Conservation (phyloP, 1,139 yeast genomes). For the Zygosaccharomyces pseudobailii region DNA sequence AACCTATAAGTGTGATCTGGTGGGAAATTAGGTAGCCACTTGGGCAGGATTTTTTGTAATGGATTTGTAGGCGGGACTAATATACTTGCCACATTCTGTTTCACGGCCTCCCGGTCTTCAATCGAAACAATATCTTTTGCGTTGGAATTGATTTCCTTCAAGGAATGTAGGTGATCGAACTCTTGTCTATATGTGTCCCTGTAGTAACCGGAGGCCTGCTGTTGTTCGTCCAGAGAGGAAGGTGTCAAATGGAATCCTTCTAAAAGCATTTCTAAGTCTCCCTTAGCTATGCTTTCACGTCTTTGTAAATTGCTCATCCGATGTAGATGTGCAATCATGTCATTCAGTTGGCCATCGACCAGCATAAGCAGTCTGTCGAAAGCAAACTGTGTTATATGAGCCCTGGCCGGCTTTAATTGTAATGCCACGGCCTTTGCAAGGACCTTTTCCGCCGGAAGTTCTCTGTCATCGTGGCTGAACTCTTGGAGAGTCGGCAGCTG, state of each 20-base stretch:
- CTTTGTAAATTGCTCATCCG: constrained; percentile 64
- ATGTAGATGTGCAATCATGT: constrained; percentile 45
- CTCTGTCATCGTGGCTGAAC: constrained; percentile 11
- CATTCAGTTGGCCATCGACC: constrained; percentile 48
- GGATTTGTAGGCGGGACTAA: constrained; percentile 49
- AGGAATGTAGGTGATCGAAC: constrained; percentile 10
- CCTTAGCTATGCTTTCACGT: constrained; percentile 52
- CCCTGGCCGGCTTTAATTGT: constrained; percentile 39
- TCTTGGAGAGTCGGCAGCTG: constrained; percentile 22
- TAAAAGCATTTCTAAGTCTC: constrained; percentile 52
- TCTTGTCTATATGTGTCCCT: constrained; percentile 21
- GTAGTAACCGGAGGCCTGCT: constrained; percentile 28
- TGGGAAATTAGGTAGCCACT: constrained; percentile 80
- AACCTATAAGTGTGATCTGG: constrained; percentile 87
- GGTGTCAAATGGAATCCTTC: constrained; percentile 43
- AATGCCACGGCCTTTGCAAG: constrained; percentile 33
- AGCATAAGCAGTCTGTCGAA: constrained; percentile 45
- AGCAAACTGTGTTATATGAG: constrained; percentile 41
- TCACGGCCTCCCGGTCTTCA: constrained; percentile 11
- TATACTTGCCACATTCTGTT: constrained; percentile 14
- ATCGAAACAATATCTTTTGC: constrained; percentile 10
- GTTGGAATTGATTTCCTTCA: constrained; percentile 10
- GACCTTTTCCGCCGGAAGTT: constrained; percentile 16
- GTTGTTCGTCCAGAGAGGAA: constrained; percentile 45
- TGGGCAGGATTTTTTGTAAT: constrained; percentile 56